phyloP scores from a whole-genome alignment of 306 rosid species.

The Cicer bijugum region DNA sequence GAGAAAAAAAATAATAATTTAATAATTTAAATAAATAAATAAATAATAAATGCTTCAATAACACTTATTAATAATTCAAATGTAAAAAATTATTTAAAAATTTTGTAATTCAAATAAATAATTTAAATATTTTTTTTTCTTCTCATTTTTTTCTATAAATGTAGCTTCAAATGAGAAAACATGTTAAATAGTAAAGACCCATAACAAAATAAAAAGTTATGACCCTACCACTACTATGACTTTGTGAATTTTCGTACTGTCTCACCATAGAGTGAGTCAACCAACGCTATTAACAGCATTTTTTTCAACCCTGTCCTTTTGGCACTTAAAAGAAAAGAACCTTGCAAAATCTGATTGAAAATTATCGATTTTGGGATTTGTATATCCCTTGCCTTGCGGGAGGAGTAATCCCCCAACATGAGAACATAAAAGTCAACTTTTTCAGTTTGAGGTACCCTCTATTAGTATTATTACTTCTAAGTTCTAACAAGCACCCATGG shows the following conservation, averaged over 20 bases:
- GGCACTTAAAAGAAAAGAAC: slow-evolving; percentile 15
- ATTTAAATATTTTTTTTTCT: no score
- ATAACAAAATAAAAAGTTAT: background rate
- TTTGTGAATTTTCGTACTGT: slow-evolving; percentile 25
- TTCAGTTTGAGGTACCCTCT: slow-evolving; percentile 38
- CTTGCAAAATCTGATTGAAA: slow-evolving; percentile 33
- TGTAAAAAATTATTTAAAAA: no score
- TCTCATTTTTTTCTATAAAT: no score
- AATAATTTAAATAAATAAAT: no score
- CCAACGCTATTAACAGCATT: slow-evolving; percentile 15
- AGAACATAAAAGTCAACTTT: slow-evolving; percentile 44
- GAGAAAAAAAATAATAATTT: no score
- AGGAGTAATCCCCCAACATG: slow-evolving; percentile 30
- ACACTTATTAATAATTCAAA: no score
- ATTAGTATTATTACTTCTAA: background rate
- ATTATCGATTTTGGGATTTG: slow-evolving; percentile 35
- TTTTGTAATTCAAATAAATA: no score
- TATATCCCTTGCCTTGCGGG: slow-evolving; percentile 17
- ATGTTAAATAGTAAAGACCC: no score
- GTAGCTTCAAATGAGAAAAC: no score
- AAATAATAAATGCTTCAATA: no score
- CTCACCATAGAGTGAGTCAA: slow-evolving; percentile 25
- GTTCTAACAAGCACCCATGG: background rate
- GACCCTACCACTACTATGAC: slow-evolving; percentile 41
- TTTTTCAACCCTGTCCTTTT: slow-evolving; percentile 39